Percentiles rank a stretch among this genome's conserved stretches.
Conservation (phyloP, 78 protist genomes). For the Dictyostelium firmibasis region DNA sequence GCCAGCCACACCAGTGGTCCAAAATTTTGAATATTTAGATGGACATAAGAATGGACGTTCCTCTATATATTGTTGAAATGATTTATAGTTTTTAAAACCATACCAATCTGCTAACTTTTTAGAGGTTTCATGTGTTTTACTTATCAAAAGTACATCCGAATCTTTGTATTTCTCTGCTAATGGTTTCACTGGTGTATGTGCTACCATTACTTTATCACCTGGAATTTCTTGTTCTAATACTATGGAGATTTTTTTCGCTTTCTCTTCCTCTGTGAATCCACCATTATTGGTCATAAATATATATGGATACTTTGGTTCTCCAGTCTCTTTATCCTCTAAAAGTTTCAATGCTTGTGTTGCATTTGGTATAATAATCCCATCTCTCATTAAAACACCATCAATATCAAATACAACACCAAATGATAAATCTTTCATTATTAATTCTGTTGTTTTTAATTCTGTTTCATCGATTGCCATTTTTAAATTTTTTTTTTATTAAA, state of each 20-base stretch:
- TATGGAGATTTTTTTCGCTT: conserved; percentile 30
- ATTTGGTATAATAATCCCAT: conserved; percentile 42
- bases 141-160: not conserved
- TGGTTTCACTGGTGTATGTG: conserved; percentile 68
- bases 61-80: conserved; percentile 47
- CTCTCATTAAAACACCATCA: conserved; percentile 74
- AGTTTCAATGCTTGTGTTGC: conserved; percentile 49
- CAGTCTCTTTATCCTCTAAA: conserved; percentile 1
- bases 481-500: no score
- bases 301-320: conserved; percentile 27
- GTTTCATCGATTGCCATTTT: not conserved
- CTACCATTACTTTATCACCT: conserved; percentile 40
- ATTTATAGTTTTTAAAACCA: conserved; percentile 43
- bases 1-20: conserved; percentile 22
- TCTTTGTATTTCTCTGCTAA: conserved; percentile 40
- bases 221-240: conserved; percentile 14
- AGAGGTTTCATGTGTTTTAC: conserved; percentile 13
- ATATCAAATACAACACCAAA: conserved; percentile 76
- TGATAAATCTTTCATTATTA: not conserved
- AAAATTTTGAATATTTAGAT: conserved; percentile 31
- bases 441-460: not conserved
- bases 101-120: conserved; percentile 13
- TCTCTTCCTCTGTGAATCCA: conserved; percentile 60
- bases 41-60: conserved; percentile 42
- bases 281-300: conserved; percentile 66